Percentiles rank a stretch among this genome's conserved stretches.
These are phyloP conservation scores for Corniculantispora saksenae DNA, from an alignment of 2,329 filamentous ascomycete genomes.

Conservation along the genomic window DNA sequence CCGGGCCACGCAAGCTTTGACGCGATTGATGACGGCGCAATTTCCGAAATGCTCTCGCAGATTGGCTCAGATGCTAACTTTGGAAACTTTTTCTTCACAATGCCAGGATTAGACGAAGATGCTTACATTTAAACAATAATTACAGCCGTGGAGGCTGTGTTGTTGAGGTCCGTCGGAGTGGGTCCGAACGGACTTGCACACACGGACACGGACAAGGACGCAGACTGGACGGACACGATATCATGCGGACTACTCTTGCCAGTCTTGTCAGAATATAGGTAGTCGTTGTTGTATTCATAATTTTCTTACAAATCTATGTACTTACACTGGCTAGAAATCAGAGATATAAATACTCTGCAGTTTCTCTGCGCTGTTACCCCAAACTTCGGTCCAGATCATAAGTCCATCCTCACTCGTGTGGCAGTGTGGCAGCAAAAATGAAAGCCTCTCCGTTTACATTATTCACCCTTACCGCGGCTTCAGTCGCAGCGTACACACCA, in stretches of 20 bases:
- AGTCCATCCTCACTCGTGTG: too few relatives aligned
- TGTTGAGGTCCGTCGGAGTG: neutral
- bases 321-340: too few relatives aligned
- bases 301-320: too few relatives aligned
- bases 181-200: neutral
- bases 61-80: slow-evolving; percentile 1
- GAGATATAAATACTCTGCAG: too few relatives aligned
- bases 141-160: neutral
- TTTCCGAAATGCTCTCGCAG: neutral
- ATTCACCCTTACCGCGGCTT: neutral
- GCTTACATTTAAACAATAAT: neutral
- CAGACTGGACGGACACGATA: too few relatives aligned
- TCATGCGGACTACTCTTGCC: neutral
- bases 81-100: neutral
- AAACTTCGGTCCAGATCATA: too few relatives aligned
- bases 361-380: too few relatives aligned
- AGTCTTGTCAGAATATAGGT: too few relatives aligned
- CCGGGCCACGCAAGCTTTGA: neutral
- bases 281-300: too few relatives aligned
- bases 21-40: neutral
- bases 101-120: neutral
- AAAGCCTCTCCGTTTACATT: neutral
- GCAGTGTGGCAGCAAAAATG: slow-evolving; percentile 18
- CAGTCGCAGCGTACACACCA: slow-evolving; percentile 20
- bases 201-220: slow-evolving; percentile 25